A percentile compares a stretch with the other conserved stretches of the same genome.
Evolutionary conservation across 345 rosid species (phyloP).

Genomic region (Salix suchowensis): DNA sequence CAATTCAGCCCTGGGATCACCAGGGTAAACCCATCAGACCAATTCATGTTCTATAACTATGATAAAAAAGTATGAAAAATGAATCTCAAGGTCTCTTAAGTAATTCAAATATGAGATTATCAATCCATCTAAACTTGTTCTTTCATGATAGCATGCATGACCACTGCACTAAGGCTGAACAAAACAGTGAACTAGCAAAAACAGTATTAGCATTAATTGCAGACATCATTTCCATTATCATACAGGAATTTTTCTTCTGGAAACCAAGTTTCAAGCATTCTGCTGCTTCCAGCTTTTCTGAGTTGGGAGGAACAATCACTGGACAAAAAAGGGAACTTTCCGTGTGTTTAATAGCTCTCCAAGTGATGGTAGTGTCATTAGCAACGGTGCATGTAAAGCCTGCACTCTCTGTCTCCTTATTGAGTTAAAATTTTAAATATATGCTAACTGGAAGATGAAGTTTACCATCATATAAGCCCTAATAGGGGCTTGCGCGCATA

Average conservation of each 20-base stretch:
- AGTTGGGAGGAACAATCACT: background rate
- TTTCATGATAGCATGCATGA: too few species aligned
- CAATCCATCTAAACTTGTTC: too few species aligned
- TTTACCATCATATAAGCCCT: constrained; percentile 28
- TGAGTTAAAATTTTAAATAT: constrained; percentile 12
- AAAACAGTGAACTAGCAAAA: too few species aligned
- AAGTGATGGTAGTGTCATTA: constrained; percentile 7
- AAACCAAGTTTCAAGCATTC: background rate
- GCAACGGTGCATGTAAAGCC: constrained; percentile 8
- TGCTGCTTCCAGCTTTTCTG: background rate
- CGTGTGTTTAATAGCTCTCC: background rate
- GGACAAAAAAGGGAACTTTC: background rate
- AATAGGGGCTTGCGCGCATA: constrained; percentile 29
- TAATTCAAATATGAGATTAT: too few species aligned
- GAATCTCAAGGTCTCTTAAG: too few species aligned
- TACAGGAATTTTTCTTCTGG: background rate
- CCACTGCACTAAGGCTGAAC: too few species aligned
- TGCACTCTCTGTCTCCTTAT: constrained; percentile 18
- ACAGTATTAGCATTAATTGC: background rate
- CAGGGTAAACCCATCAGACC: too few species aligned
- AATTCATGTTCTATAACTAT: too few species aligned
- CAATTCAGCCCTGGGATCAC: too few species aligned
- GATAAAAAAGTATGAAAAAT: too few species aligned
- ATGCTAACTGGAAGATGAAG: constrained; percentile 10
- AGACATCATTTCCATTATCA: background rate